phyloP scores from a whole-genome alignment of 345 rosid genomes.

The Sisymbrium altissimum region DNA sequence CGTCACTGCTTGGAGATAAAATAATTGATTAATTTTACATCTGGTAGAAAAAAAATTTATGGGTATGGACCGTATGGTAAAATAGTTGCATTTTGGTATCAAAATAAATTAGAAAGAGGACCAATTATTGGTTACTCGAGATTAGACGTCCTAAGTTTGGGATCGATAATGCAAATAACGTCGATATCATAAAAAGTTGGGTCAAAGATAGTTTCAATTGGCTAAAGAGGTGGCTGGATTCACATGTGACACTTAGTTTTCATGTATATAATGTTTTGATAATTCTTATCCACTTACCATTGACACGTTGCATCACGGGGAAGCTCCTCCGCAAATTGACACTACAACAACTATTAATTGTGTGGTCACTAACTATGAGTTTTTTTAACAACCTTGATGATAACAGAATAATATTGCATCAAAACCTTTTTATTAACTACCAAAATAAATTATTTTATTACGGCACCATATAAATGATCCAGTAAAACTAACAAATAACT shows the following conservation, averaged over 20 bases:
- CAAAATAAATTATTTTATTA: not conserved
- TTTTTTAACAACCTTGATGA: not conserved
- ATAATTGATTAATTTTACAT: too few species aligned
- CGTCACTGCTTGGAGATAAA: too few species aligned
- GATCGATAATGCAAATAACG: constrained; percentile 13
- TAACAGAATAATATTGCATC: not conserved
- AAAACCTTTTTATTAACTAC: not conserved
- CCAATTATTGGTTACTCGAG: not conserved
- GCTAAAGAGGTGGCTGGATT: constrained; percentile 19
- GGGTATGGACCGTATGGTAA: too few species aligned
- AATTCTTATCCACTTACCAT: constrained; percentile 9
- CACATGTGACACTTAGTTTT: constrained; percentile 21
- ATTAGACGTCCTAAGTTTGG: not conserved
- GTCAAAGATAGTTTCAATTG: constrained; percentile 23
- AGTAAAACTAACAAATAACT: too few species aligned
- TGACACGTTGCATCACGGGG: constrained; percentile 29
- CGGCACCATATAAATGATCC: too few species aligned
- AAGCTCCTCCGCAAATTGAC: constrained; percentile 31
- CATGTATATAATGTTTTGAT: not conserved
- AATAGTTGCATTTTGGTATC: too few species aligned
- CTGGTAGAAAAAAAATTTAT: too few species aligned
- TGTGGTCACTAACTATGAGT: constrained; percentile 10
- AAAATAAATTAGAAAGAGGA: too few species aligned
- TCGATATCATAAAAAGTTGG: constrained; percentile 3
- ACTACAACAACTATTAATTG: constrained; percentile 20